Evolutionary conservation across 2,329 filamentous ascomycete genomes (phyloP).

Genomic region (Catunica adiposa): DNA sequence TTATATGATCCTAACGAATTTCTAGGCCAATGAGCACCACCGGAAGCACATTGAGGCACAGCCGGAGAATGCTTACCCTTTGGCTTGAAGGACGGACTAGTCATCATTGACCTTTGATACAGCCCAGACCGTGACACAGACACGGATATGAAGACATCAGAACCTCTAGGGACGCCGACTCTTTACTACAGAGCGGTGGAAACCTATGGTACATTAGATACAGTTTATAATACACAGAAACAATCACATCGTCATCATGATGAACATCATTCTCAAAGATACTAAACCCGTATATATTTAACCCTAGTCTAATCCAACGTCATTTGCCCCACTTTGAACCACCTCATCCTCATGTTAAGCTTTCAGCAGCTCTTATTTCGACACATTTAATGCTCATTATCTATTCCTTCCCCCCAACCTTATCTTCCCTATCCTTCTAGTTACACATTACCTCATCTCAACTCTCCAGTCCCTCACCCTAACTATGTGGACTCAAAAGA

Average conservation of each 20-base stretch:
- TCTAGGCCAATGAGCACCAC: slow-evolving; percentile 78
- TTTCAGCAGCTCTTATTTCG: background rate
- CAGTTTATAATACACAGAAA: background rate
- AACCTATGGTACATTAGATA: background rate
- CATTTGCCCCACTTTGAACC: background rate
- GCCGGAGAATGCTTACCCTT: slow-evolving; percentile 64
- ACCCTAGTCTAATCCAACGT: no score
- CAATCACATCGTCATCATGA: background rate
- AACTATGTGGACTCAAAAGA: slow-evolving; percentile 60
- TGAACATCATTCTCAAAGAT: background rate
- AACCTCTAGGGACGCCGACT: background rate
- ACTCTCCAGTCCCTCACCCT: background rate
- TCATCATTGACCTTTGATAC: background rate
- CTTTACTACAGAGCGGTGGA: background rate
- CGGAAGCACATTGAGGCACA: slow-evolving; percentile 69
- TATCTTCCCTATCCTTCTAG: slow-evolving; percentile 20
- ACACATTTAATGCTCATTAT: slow-evolving; percentile 28
- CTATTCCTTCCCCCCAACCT: slow-evolving; percentile 16
- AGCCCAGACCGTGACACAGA: slow-evolving; percentile 2
- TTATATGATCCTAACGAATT: slow-evolving; percentile 11
- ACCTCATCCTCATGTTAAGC: background rate
- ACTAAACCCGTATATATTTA: background rate
- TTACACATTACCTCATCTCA: slow-evolving; percentile 8
- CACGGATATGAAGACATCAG: slow-evolving; percentile 3
- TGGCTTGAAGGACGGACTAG: slow-evolving; percentile 31